These are phyloP conservation scores for Candolleomyces eurysporus DNA, from an alignment of 768 basidiomycete genomes.

Conservation along the genomic window DNA sequence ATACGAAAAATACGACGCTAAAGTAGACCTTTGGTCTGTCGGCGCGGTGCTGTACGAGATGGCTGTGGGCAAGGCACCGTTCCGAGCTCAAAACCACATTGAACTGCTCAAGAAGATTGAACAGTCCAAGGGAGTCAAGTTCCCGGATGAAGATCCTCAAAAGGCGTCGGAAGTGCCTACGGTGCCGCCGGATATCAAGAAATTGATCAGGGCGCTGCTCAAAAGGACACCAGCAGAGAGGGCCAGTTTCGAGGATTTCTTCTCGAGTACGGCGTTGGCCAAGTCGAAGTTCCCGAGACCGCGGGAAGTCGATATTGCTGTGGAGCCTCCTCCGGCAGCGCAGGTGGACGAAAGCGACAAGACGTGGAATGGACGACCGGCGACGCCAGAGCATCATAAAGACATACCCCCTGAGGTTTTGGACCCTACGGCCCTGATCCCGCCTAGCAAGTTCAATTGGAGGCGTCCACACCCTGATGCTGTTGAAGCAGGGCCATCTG, in stretches of 20 bases:
- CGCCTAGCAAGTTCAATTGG: slow-evolving; percentile 80
- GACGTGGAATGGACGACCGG: slow-evolving; percentile 34
- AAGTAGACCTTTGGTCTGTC: slow-evolving; percentile 97
- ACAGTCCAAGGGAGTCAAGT: slow-evolving; percentile 85
- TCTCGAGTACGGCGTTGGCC: slow-evolving; percentile 72
- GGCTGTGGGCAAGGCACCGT: slow-evolving; percentile 90
- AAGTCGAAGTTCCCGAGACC: slow-evolving; percentile 77
- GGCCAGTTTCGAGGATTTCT: slow-evolving; percentile 90
- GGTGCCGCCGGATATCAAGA: slow-evolving; percentile 84
- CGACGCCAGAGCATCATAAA: slow-evolving; percentile 70
- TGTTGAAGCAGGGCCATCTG: slow-evolving; percentile 15
- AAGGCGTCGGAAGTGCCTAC: slow-evolving; percentile 48
- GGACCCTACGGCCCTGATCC: slow-evolving; percentile 78
- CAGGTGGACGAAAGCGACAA: slow-evolving; percentile 28
- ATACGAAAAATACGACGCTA: slow-evolving; percentile 97
- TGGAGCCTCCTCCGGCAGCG: slow-evolving; percentile 16
- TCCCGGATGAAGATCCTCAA: slow-evolving; percentile 85
- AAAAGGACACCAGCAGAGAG: slow-evolving; percentile 83
- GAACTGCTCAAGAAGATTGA: slow-evolving; percentile 94
- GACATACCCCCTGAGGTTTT: slow-evolving; percentile 78
- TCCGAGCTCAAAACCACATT: slow-evolving; percentile 94
- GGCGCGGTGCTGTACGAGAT: slow-evolving; percentile 97
- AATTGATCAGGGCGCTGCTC: slow-evolving; percentile 78
- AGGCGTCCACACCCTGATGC: slow-evolving; percentile 28
- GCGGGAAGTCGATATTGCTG: slow-evolving; percentile 23